Conservation (phyloP, 2,329 filamentous ascomycete species). For the Ramichloridium luteum region DNA sequence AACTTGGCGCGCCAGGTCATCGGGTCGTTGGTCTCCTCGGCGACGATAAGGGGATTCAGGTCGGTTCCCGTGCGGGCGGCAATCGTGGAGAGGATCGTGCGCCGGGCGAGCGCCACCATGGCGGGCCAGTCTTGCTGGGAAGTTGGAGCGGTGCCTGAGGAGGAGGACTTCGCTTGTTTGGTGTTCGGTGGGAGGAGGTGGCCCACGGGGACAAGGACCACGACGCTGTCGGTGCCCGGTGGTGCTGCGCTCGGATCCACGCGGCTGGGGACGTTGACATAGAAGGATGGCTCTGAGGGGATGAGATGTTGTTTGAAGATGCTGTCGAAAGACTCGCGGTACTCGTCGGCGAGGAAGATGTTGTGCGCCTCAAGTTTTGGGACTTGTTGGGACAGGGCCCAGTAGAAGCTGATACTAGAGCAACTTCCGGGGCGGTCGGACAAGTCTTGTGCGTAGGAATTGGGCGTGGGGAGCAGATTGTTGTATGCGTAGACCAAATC, state of each 20-base stretch:
- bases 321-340: conserved; percentile 59
- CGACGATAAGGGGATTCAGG: conserved; percentile 38
- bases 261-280: conserved; percentile 62
- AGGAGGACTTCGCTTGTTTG: conserved; percentile 11
- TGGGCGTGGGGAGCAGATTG: conserved; percentile 46
- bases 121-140: conserved; percentile 47
- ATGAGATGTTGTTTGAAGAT: conserved; percentile 61
- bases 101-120: conserved; percentile 48
- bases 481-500: conserved; percentile 65
- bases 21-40: conserved; percentile 57
- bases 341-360: conserved; percentile 64
- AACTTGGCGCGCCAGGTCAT: conserved; percentile 52
- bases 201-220: conserved; percentile 61
- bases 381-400: conserved; percentile 49
- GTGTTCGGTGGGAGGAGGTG: conserved; percentile 43
- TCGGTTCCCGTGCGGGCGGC: conserved; percentile 46
- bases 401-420: conserved; percentile 67
- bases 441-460: conserved; percentile 33
- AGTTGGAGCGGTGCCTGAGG: conserved; percentile 28
- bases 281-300: conserved; percentile 59
- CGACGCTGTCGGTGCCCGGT: conserved; percentile 49
- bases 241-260: conserved; percentile 58
- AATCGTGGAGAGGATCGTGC: conserved; percentile 50
- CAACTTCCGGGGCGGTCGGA: conserved; percentile 48
- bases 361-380: conserved; percentile 58